Percentiles rank a stretch among this genome's conserved stretches.
phyloP scores from a whole-genome alignment of 2,329 filamentous ascomycete genomes.

The Fusarium algeriense region DNA sequence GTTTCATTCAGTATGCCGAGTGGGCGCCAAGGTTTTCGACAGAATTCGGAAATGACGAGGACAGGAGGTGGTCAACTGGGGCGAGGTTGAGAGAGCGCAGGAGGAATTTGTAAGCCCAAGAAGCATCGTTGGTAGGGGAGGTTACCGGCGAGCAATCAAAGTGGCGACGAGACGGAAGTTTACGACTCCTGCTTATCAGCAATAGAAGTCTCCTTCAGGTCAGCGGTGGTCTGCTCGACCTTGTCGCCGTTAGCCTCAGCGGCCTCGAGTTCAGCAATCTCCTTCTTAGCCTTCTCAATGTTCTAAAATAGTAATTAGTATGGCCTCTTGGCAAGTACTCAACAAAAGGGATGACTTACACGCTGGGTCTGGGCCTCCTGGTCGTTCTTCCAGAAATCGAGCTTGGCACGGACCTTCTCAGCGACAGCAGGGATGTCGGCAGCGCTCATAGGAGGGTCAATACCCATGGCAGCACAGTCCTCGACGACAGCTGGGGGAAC shows the following conservation, averaged over 20 bases:
- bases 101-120: constrained; percentile 19
- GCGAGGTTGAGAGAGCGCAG: constrained; percentile 2
- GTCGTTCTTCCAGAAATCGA: constrained; percentile 90
- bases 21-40: constrained; percentile 11
- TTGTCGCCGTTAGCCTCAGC: constrained; percentile 64
- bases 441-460: constrained; percentile 89
- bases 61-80: constrained; percentile 2
- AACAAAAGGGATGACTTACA: constrained; percentile 67
- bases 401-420: constrained; percentile 93
- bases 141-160: constrained; percentile 23
- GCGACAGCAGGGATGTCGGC: constrained; percentile 82
- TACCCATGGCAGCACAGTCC: constrained; percentile 84
- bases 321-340: not conserved
- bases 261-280: constrained; percentile 87
- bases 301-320: constrained; percentile 72
- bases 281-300: constrained; percentile 94
- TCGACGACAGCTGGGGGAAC: constrained; percentile 92
- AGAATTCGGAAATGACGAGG: constrained; percentile 13
- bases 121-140: constrained; percentile 26
- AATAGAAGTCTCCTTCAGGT: constrained; percentile 64
- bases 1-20: constrained; percentile 21
- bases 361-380: constrained; percentile 91
- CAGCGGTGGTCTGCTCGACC: constrained; percentile 66
- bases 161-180: constrained; percentile 12
- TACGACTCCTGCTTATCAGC: constrained; percentile 66